Evolutionary conservation across 768 basidiomycete species (phyloP), one percentile per base, ranked within the genome.

Genomic region (Pleurotus sapidus): DNA sequence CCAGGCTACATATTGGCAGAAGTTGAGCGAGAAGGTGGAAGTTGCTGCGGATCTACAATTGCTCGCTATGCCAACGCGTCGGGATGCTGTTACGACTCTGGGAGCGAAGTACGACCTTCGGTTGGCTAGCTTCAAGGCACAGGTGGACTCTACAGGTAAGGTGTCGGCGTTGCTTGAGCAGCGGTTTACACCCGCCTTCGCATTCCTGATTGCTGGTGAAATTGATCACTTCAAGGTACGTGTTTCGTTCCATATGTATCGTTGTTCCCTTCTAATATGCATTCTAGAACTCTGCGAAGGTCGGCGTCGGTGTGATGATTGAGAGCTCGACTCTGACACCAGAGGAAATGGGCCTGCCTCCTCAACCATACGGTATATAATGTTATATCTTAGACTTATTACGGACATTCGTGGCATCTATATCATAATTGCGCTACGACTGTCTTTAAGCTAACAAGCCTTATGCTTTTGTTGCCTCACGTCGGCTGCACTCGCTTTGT

Each of bases 31-130:
- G 57, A 94, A 96, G 74, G 90, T 99, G 11, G 97, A 98, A 60
- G 94, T 95, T n/a, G 96, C 93, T 30, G 93, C 95, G 30, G 96
- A 98, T 64, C 73, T 99, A 57, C 87, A 93, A 68, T 71, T 95
- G 40, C 78, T 95, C 56, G 89, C 89, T 27, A 82, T 87, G 17
- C 89, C 90, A 6, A 77, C 79, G 56, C 88, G 92, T 66, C 80
- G 96, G 64, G 95, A 96, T 68, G 97, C 95, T 9, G 76, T 95
- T 49, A 93, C 96, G 23, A 97, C 95, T 2, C 74, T 98, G 9
- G 97, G 95, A 37, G 95, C 94, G 58, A 98, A 97, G 76, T 99
- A 95, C 68, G 96, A 98, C 69, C 88, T 98, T 63, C 84, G 97
- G 56, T 84, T 92, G 80, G 83, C 95, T 15, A 92, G 92, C 2